Conservation (phyloP, 495 filamentous ascomycete species). For the Podospora appendiculata region DNA sequence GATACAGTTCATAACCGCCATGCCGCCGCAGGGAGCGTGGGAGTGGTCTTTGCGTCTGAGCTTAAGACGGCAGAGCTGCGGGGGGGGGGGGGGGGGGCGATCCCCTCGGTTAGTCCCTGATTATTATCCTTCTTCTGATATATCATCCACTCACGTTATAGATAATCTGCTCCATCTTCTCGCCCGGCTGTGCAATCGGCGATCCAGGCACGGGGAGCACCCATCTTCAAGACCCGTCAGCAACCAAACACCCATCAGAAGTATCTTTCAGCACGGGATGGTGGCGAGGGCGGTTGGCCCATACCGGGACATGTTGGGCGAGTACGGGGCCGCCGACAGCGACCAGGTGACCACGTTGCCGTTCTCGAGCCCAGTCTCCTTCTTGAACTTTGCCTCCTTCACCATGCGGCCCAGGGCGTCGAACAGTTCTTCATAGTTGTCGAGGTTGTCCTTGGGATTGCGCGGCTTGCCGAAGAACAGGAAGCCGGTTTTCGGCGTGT, state of each 20-base stretch:
- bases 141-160: constrained; percentile 4
- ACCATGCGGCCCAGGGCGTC: neutral
- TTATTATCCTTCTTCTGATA: neutral
- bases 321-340: neutral
- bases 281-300: neutral
- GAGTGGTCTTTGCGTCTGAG: neutral
- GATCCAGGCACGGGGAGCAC: neutral
- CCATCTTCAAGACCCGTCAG: constrained; percentile 1
- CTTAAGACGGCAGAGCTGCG: neutral
- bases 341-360: neutral
- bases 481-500: too few relatives aligned
- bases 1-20: constrained; percentile 3
- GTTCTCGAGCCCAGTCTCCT: neutral
- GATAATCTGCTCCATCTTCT: constrained; percentile 4
- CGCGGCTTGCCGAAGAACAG: too few relatives aligned
- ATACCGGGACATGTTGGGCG: neutral
- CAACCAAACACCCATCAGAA: neutral
- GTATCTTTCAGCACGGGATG: neutral
- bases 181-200: constrained; percentile 1
- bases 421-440: too few relatives aligned
- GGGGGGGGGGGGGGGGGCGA: too few relatives aligned
- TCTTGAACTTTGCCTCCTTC: neutral
- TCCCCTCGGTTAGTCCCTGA: neutral
- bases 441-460: too few relatives aligned
- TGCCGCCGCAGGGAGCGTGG: neutral